Evolutionary conservation across 1,284 basidiomycete species (phyloP), one percentile per base, ranked within the genome.

Genomic region (Mycosarcoma mackinlayi): DNA sequence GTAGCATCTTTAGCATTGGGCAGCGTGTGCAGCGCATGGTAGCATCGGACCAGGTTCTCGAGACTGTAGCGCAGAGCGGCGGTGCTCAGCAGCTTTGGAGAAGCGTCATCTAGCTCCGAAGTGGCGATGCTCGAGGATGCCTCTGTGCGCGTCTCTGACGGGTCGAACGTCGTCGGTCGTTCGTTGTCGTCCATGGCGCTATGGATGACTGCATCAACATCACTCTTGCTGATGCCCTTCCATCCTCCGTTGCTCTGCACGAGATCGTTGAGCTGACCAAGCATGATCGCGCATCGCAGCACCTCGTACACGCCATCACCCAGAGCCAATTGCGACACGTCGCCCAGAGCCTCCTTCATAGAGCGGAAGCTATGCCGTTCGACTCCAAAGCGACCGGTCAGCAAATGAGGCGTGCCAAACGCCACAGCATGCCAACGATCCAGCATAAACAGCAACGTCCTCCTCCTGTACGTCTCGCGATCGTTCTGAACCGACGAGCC

Each of bases 351-450:
- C 13, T 59, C 51, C 51, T 65, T 67, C 70, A 73, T 68, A 42
- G 56, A 42, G 1, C 54, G 54, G 49, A 69, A 65, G 27, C 55
- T 59, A 37, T 56, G 44, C 6, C 67, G 56, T 28, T 73, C 70
- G 51, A 69, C 51, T 11, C 60, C 70, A n/a, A 69, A 62, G 9
- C 64, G 56, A 18, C 70, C 70, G 21, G 35, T 38, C 19, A 76
- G 41, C 34, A 70, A 23, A 18, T 69, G 66, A 13, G 70, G 58
- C 19, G 73, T 62, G 14, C 62, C 60, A 48, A 73, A 76, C 1
- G 52, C 66, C 19, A 62, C 33, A 6, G 73, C 55, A 38, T 76
- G 73, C 73, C 73, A 76, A 24, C 73, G 61, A 47, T 76, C 73
- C 13, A 76, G 50, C 57, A 66, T 70, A 50, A 70, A 67, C 16